Evolutionary conservation across 305 asterid species (phyloP).

Genomic region (Fraxinus dipetala): DNA sequence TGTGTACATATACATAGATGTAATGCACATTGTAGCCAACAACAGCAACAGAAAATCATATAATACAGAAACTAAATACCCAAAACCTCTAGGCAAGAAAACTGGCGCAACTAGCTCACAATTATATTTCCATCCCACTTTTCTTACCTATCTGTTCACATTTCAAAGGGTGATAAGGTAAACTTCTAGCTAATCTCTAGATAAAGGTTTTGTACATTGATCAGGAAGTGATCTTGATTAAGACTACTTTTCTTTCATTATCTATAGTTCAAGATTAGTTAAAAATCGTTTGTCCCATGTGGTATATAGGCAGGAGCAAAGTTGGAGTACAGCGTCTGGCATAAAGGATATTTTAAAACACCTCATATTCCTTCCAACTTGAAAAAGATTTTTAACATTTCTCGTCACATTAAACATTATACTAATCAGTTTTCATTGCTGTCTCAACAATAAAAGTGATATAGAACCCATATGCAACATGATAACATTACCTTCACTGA

Average conservation of each 20-base stretch:
- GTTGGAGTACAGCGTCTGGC: not conserved
- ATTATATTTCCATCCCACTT: not conserved
- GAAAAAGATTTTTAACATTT: constrained; percentile 5
- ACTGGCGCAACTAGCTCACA: not conserved
- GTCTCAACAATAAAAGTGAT: not conserved
- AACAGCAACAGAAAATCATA: not conserved
- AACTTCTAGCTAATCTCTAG: not conserved
- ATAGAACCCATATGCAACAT: not conserved
- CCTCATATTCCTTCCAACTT: not conserved
- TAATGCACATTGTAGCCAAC: not conserved
- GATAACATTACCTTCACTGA: constrained; percentile 63
- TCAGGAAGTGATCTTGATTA: not conserved
- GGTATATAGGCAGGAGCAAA: not conserved
- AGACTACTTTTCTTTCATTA: not conserved
- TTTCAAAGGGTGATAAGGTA: not conserved
- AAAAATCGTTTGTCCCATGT: not conserved
- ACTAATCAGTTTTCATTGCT: not conserved
- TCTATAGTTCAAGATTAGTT: not conserved
- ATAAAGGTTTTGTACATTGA: not conserved
- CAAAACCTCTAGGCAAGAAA: not conserved
- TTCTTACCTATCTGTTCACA: not conserved
- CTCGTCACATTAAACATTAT: not conserved
- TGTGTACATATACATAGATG: not conserved
- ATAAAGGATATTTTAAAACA: not conserved
- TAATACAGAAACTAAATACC: not conserved